Evolutionary conservation across 176 grass and related monocot species (phyloP), one percentile per base, ranked within the genome.

Genomic region (Oryza longistaminata): DNA sequence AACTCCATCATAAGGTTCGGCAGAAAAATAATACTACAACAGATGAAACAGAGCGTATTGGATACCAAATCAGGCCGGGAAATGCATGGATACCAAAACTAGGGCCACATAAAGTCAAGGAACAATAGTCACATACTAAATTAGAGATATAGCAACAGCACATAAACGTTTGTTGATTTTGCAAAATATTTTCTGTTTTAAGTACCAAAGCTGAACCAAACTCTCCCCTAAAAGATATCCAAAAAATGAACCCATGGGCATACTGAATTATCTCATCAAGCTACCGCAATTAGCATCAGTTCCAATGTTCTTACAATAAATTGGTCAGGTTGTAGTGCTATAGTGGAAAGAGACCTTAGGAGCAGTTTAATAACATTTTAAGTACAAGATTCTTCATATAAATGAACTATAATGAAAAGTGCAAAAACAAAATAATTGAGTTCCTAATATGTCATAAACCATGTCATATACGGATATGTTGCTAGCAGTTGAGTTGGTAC

Each of bases 241-340:
- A 78, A 70, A 70, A 27, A 62, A 64, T 27, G 52, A 88, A 77
- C 16, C 21, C 0, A 83, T 78, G 14, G 15, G 42, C 50, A 52
- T 29, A 77, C 15, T 9, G 29, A 26, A 37, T 58, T 31, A 58
- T 9, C 66, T 15, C 34, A 68, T 7, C 25, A 45, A 6, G 34
- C 49, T 35, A 85, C 6, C 76, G 39, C 48, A 69, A 8, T 26
- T 73, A 12, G 31, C 80, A 79, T 35, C 44, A 44, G 43, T 84
- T 55, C 17, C 12, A 58, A 52, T 52, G 49, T 17, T 52, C 14
- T 52, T 52, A 52, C 15, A 58, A 58, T 21, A 21, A 58, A 58
- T 58, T 8, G 17, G 17, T 21, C 17, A 58, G 52, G 52, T 2
- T 58, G 17, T 58, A 58, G 52, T 58, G 52, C 1, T 58, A 58